Evolutionary conservation across 331 rosid species (phyloP), one percentile per base, ranked within the genome.

Genomic region (Cydonia oblonga): DNA sequence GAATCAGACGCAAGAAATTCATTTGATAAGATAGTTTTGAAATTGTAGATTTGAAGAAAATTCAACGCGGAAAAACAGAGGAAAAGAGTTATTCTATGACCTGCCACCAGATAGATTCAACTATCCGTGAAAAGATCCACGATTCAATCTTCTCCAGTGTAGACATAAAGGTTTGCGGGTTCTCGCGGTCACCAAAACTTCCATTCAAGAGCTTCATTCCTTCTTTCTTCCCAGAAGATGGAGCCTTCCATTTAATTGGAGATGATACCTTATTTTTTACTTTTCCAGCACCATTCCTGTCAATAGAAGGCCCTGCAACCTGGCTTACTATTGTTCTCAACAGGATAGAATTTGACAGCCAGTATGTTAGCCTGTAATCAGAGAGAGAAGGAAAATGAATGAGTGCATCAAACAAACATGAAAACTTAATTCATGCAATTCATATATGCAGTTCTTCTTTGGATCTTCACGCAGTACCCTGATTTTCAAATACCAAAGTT

Each of bases 101-200:
- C 98, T 95, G 98, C 98, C 98, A 95, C 98, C 98, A 95, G 74
- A 91, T 85, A 77, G 96, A 95, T 80, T 95, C 98, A 75, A 95
- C 88, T 57, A 95, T 85, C 58, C 98, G 92, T 44, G 96, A 89
- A 84, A 95, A 95, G 82, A 91, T 88, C 98, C 98, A 95, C 32
- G 89, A 84, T 82, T 95, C 98, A 68, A 91, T 70, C 81, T 91
- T 95, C 82, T 85, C 96, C 69, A 95, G 80, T 61, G 93, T 92
- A 63, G 85, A 77, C 26, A 53, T 82, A 78, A 91, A 89, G 35
- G 85, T 80, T 33, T 69, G 82, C 14, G 87, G 85, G 52, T 91
- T 86, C 74, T 82, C 90, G 89, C 96, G 89, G 78, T 85, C 79
- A 66, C 85, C 65, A 7, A 82, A 77, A 71, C 84, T 83, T 64